Evolutionary conservation across 306 rosid genomes (phyloP).

Genomic region (Cotoneaster glaucophyllus): DNA sequence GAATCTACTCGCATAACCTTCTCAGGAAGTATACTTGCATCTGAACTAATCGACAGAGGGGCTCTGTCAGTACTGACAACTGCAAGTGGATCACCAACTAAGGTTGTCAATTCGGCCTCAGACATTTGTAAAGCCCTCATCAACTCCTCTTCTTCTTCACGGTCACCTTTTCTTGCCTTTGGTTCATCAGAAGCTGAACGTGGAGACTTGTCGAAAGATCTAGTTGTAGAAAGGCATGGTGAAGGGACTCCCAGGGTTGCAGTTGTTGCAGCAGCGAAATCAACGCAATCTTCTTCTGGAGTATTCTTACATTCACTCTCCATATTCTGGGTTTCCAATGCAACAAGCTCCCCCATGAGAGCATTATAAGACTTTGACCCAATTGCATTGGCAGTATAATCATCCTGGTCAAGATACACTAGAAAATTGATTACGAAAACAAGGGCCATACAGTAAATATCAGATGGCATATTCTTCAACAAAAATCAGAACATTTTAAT

Average conservation of each 20-base stretch:
- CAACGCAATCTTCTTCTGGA: conserved; percentile 81
- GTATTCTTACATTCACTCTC: conserved; percentile 33
- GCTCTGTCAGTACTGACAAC: conserved; percentile 16
- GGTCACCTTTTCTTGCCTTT: conserved; percentile 63
- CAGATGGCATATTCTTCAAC: neutral
- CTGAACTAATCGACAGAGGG: conserved; percentile 28
- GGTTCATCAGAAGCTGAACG: conserved; percentile 43
- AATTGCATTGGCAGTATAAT: conserved; percentile 62
- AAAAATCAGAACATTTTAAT: neutral
- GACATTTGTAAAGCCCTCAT: conserved; percentile 68
- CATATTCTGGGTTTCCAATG: conserved; percentile 66
- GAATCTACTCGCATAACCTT: conserved; percentile 30
- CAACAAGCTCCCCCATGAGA: conserved; percentile 89
- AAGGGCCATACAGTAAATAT: conserved; percentile 15
- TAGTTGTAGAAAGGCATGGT: conserved; percentile 70
- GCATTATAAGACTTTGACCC: conserved; percentile 87
- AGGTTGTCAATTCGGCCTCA: conserved; percentile 29
- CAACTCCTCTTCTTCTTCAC: conserved; percentile 84
- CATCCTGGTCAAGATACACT: conserved; percentile 50
- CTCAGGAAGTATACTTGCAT: conserved; percentile 19
- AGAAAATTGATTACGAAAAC: conserved; percentile 21
- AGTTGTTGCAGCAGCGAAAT: conserved; percentile 97
- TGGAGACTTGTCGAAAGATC: conserved; percentile 77
- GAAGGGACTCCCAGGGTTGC: conserved; percentile 97
- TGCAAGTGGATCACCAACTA: conserved; percentile 33